Evolutionary conservation across 2,329 filamentous ascomycete genomes (phyloP), one percentile per base, ranked within the genome.

Genomic region (Ophiocordyceps camponoti-saundersi): DNA sequence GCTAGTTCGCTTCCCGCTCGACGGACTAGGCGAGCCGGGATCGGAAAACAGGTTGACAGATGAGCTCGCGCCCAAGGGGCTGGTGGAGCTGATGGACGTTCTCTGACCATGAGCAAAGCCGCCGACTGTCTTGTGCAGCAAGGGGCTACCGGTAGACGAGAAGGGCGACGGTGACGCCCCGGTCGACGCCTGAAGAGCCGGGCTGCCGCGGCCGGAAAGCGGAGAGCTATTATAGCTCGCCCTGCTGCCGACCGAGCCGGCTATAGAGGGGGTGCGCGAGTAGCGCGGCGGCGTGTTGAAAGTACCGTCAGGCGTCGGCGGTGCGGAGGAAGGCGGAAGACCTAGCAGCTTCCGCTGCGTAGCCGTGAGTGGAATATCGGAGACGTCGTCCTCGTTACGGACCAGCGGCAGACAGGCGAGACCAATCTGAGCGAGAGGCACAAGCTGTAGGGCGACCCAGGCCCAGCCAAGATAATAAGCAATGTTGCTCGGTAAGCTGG

Each of bases 221-320:
- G 79, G 77, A 2, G 80, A 81, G 54, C 68, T 70, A 18, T 65
- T 64, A 57, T 71, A 75, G 59, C 73, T 77, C 51, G 68, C 70
- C 54, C 71, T 69, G 59, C 73, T 79, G 29, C 72, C 74, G 4
- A 79, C 71, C 2, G 82, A 85, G 12, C 76, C 68, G 55, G 75
- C 63, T 65, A 77, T 60, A 20, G 78, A 83, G 23, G 81, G 75
- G 13, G 85, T 90, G 49, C 86, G 75, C 34, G 82, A 78, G 66
- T 94, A 95, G 56, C 86, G 79, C 2, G 90, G 90, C 4, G 90
- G 90, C 1, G 90, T 95, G 55, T 82, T 79, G 63, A 85, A 93
- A 36, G 57, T 59, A 48, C 76, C 75, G 41, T 82, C 80, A 2
- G 86, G 81, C 0, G 81, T 83, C 0, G 82, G 75, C 3, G 75